Base-by-base conservation (phyloP, 1,139 yeast genomes). In the Arxiozyma telluris region DNA sequence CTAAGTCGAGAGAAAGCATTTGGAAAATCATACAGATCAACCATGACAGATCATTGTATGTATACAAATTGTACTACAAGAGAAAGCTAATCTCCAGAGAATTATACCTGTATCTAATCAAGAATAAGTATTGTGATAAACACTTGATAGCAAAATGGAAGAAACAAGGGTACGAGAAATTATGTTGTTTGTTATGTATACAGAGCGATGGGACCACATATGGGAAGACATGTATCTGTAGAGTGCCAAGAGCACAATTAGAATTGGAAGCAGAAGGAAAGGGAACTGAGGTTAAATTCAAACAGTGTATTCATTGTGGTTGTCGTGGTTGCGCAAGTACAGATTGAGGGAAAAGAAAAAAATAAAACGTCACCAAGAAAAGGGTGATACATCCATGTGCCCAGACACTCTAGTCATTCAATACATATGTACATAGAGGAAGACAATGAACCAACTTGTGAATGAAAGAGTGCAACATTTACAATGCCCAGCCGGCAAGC, bases 141-240 rank as follows among this genome's bases (percentile, higher is more conserved):
- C 78, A 81, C 47, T 72, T 90, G 56, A 87, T 90, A 44, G 94
- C 96, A 41, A 90, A 90, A 68, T 90, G 97, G 97, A 83, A 83
- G 69, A 89, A 87, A 65, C 84, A 81, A 64, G 97, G 97, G 9
- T 90, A 90, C 69, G 97, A 90, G 66, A 80, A 84, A 56, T 72
- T 90, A 53, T 90, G 98, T 64, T 90, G 98, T 66, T 70, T 90
- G 57, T 78, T 80, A 59, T 90, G 98, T 66, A 87, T 90, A 44
- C 82, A 82, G 61, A 75, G 77, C n/a, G 72, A 70, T 44, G 88
- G 84, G 58, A 81, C 77, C 50, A 80, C 79, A 61, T 84, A 83
- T 59, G 83, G 82, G 12, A 78, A 81, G 6, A 66, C 91, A 0
- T 90, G 97, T 70, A 81, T 90, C 22, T 90, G 97, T 64, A 73